Conservation (phyloP, 208 protist species). For the Wallacemonas rigidus region DNA sequence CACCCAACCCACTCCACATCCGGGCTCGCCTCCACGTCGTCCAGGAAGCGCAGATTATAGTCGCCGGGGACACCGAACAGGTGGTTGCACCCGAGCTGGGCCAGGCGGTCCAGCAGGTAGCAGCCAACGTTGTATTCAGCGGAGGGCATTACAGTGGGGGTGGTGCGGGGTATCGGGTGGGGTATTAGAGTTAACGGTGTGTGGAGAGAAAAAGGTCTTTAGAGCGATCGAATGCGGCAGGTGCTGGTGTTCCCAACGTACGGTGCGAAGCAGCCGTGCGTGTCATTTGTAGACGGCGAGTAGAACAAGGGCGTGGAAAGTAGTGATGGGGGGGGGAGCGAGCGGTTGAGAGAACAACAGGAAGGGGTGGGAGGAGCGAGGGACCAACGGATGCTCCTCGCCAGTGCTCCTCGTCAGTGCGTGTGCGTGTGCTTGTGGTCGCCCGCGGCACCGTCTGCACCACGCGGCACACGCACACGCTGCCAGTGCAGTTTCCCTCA, state of each 20-base stretch:
- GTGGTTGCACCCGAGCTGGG: slow-evolving; percentile 33
- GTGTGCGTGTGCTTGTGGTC: too few species aligned
- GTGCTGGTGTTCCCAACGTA: too few species aligned
- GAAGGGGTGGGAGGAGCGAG: too few species aligned
- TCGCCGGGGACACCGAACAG: slow-evolving; percentile 57
- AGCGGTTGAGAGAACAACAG: slow-evolving; percentile 1
- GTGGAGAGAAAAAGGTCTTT: not conserved
- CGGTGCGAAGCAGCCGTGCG: too few species aligned
- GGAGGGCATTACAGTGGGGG: slow-evolving; percentile 27
- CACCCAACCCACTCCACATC: slow-evolving; percentile 48
- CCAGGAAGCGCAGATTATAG: slow-evolving; percentile 57
- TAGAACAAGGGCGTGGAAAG: slow-evolving; percentile 13
- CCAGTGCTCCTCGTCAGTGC: too few species aligned
- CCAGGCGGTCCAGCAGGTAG: slow-evolving; percentile 48
- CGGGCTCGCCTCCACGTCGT: slow-evolving; percentile 36
- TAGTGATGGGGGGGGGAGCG: slow-evolving; percentile 2
- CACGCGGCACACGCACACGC: too few species aligned
- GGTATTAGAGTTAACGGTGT: not conserved
- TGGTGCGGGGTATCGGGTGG: not conserved
- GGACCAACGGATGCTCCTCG: too few species aligned
- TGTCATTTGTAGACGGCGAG: too few species aligned
- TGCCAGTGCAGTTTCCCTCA: too few species aligned
- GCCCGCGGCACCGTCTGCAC: too few species aligned
- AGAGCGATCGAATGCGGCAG: too few species aligned
- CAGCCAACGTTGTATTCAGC: slow-evolving; percentile 45